Conservation (phyloP, 768 basidiomycete species). For the Amanita exitialis region DNA sequence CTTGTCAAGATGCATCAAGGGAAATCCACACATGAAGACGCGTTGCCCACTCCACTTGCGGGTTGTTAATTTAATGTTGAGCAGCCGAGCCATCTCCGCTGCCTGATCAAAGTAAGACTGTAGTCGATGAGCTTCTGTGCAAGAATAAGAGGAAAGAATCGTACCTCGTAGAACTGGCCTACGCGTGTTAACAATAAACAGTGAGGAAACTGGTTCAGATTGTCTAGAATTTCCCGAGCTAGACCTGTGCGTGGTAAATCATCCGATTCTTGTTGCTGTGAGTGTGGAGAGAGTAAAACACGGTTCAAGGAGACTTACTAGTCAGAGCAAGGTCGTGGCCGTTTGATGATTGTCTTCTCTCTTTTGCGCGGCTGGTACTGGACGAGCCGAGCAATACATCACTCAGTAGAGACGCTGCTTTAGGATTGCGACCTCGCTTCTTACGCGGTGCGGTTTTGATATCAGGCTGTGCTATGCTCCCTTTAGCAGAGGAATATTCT, state of each 20-base stretch:
- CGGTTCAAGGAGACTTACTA: not conserved
- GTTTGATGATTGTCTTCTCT: not conserved
- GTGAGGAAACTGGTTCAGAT: slow-evolving; percentile 72
- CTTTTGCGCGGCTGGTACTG: not conserved
- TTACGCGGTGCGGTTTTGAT: not conserved
- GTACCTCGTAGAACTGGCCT: slow-evolving; percentile 92
- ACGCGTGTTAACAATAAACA: slow-evolving; percentile 88
- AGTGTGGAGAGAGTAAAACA: not conserved
- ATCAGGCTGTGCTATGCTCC: not conserved
- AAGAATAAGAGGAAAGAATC: slow-evolving; percentile 7
- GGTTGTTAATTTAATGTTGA: slow-evolving; percentile 77
- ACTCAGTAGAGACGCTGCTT: not conserved
- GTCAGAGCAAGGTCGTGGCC: not conserved
- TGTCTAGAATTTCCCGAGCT: slow-evolving; percentile 59
- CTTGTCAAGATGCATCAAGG: slow-evolving; percentile 74
- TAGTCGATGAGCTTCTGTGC: slow-evolving; percentile 5
- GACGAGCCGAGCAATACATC: not conserved
- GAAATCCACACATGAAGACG: slow-evolving; percentile 88
- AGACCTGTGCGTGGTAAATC: slow-evolving; percentile 21
- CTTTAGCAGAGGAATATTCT: not conserved
- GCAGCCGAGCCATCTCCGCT: slow-evolving; percentile 57
- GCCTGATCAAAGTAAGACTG: slow-evolving; percentile 96
- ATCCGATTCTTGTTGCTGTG: not conserved
- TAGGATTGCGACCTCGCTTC: slow-evolving; percentile 3
- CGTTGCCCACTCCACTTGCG: slow-evolving; percentile 62